Base-by-base conservation (phyloP, 257 asterid species). In the Penstemon newberryi region DNA sequence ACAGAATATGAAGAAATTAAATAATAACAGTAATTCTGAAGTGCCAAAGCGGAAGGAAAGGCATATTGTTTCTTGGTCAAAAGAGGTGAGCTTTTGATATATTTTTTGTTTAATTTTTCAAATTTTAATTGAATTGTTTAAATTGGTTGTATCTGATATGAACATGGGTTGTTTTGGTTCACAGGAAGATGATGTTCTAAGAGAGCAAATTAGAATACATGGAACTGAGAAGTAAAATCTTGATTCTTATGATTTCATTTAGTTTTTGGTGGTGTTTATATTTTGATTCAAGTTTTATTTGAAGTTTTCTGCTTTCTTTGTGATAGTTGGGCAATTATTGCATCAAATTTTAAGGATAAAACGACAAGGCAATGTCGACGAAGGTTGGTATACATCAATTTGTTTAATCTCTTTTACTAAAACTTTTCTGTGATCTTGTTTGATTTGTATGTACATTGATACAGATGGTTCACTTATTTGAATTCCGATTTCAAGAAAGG, bases 401-500 rank as follows among this genome's bases (percentile, higher is more conserved):
- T 71, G 59, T 66, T 75, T 47, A 47, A 56, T 25, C 67, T 59
- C 42, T 71, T 5, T 59, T 43, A 42, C 25, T 63, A 47, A 50
- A 8, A 39, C 55, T 25, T 55, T 12, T 69, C 50, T 47, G 43
- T 56, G 47, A 12, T 56, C 45, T 63, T 54, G 10, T 67, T 67
- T 25, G 33, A 25, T 25, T 25, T 58, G 41, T 37, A 67, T 78
- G 19, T 72, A 69, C 42, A 53, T 33, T 43, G 65, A 9, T 70
- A 56, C 84, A 94, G 99, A 84, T 94, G 99, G 99, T 94, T 75
- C 81, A 91, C 98, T 74, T 94, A 94, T 85, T 85, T 94, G 87
- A 94, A 91, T 80, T 91, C 99, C 56, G 99, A 91, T 80, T 94
- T 94, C 89, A 94, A 94, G 95, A 94, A 85, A 84, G 99, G 99